These are phyloP conservation scores for Colletotrichum sp. DNA, from an alignment of 2,329 filamentous ascomycete genomes.

Conservation along the genomic window DNA sequence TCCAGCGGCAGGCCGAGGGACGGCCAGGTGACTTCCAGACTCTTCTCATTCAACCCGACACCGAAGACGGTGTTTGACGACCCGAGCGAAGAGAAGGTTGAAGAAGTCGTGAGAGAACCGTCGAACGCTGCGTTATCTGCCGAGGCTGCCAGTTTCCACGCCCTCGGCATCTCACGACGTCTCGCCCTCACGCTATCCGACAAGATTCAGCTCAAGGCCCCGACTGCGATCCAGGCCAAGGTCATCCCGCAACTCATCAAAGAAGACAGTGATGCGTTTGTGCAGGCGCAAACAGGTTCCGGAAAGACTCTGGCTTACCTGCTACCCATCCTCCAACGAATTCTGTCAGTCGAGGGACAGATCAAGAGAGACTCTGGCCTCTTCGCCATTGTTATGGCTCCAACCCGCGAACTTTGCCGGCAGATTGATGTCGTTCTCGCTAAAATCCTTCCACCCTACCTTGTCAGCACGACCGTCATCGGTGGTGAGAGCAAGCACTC, in stretches of 20 bases:
- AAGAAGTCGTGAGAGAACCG: conserved; percentile 66
- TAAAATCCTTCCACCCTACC: conserved; percentile 86
- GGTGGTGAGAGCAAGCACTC: conserved; percentile 74
- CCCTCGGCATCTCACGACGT: conserved; percentile 79
- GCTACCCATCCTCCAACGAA: conserved; percentile 86
- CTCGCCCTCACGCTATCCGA: conserved; percentile 82
- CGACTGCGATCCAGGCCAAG: conserved; percentile 93
- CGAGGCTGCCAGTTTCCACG: conserved; percentile 84
- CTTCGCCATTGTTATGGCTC: conserved; percentile 92
- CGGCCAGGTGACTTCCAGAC: conserved; percentile 79
- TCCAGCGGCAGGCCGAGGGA: conserved; percentile 23
- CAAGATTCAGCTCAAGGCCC: conserved; percentile 87
- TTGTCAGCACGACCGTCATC: conserved; percentile 85
- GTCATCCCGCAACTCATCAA: conserved; percentile 81
- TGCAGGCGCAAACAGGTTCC: conserved; percentile 96
- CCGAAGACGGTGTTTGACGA: conserved; percentile 67
- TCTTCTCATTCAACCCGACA: conserved; percentile 89
- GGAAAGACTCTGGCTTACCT: conserved; percentile 98
- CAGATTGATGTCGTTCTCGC: conserved; percentile 91
- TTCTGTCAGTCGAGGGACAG: conserved; percentile 74
- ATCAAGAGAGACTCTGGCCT: conserved; percentile 86
- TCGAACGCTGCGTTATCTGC: conserved; percentile 90
- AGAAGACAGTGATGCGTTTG: conserved; percentile 87
- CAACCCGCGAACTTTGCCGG: conserved; percentile 91
- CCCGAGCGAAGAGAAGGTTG: conserved; percentile 38